Base-by-base conservation (phyloP, 1,284 basidiomycete genomes). In the Meira nashicola region DNA sequence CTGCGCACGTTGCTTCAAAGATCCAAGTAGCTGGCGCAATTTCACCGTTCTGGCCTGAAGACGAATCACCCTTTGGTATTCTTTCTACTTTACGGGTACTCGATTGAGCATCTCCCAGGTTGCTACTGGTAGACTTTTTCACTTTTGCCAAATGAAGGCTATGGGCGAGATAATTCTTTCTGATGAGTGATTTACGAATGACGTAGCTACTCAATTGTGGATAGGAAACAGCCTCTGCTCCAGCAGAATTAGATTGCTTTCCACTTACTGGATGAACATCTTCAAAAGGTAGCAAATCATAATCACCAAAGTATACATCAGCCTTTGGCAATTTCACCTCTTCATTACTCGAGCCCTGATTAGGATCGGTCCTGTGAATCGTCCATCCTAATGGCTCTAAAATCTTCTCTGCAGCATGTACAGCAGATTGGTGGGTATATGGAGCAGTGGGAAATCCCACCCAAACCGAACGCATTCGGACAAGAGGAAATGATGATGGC, bases 131-230 rank as follows among this genome's bases (percentile, higher is more conserved):
- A 25, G 46, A 14, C 17, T 41, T 49, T 58, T 75, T 74, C 49
- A 71, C 62, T 2, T 57, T 49, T 41, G 61, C 67, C 0, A 69
- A 50, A 54, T 84, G 84, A 17, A 94, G 83, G 48, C 86, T 87
- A 39, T 86, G 84, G 23, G 92, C 87, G 2, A 98, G 83, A 77
- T 89, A 92, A 75, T 97, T 92, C 78, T 98, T 98, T 58, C 95
- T 85, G 67, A 97, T 98, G 47, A 98, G 83, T 25, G 89, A 88
- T 78, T 96, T 94, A 55, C 92, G 86, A 76, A 95, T 92, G 14
- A 86, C 87, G 75, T 94, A 95, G 48, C 87, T 88, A 8, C 89
- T 93, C 1, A 90, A 85, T 39, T 92, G 83, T 47, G 5, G 54
- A 44, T 7, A 60, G 38, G 38, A 3, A 25, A 9, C 14, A 15